Conservation (phyloP, 208 protist species). For the Vickermania ingenoplastis region DNA sequence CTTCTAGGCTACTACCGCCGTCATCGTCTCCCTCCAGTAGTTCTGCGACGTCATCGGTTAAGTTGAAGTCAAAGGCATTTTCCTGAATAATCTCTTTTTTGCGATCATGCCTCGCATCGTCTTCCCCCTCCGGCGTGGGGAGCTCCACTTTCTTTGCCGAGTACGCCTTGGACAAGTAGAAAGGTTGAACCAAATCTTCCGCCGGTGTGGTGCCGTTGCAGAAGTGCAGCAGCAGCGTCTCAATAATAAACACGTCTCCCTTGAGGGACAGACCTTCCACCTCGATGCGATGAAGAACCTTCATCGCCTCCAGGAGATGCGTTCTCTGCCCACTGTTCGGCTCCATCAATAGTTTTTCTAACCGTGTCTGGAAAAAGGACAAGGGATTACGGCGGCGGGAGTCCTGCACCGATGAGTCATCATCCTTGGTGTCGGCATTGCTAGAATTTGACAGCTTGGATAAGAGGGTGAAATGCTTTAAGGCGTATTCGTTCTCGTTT, state of each 20-base stretch:
- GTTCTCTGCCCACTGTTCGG: constrained; percentile 9
- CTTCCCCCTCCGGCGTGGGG: not conserved
- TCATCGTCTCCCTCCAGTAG: constrained; percentile 14
- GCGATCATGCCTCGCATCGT: not conserved
- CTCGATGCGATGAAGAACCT: constrained; percentile 66
- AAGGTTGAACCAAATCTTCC: constrained; percentile 31
- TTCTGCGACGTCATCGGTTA: constrained; percentile 15
- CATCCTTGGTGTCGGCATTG: constrained; percentile 9
- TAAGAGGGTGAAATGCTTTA: constrained; percentile 55
- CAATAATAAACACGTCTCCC: constrained; percentile 57
- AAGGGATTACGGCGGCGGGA: constrained; percentile 51
- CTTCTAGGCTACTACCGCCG: not conserved
- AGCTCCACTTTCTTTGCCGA: constrained; percentile 16
- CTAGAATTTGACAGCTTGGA: constrained; percentile 14
- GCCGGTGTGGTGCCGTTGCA: constrained; percentile 57
- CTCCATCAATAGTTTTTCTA: constrained; percentile 29
- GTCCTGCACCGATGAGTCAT: constrained; percentile 5
- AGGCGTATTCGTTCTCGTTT: constrained; percentile 33
- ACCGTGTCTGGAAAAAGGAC: constrained; percentile 57
- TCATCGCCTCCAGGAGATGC: constrained; percentile 60
- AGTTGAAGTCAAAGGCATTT: constrained; percentile 31
- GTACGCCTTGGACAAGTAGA: constrained; percentile 34
- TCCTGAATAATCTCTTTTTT: not conserved
- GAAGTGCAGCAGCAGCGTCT: constrained; percentile 39
- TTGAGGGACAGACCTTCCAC: constrained; percentile 71